Conservation (phyloP, 1,139 yeast genomes). For the Yarrowia galli region DNA sequence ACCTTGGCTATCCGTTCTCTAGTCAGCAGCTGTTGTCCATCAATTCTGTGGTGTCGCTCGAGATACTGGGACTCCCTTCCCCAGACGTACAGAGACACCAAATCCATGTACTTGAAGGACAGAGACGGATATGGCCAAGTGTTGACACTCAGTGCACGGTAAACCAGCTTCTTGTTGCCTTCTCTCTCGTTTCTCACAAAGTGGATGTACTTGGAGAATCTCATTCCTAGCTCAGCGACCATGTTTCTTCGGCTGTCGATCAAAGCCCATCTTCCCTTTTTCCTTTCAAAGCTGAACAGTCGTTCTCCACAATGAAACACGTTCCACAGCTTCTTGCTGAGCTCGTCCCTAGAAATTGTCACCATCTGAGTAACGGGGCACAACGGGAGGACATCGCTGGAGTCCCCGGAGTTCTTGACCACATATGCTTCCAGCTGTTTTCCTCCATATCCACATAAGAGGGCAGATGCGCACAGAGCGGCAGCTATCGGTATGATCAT, state of each 20-base stretch:
- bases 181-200: conserved; percentile 22
- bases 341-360: conserved; percentile 5
- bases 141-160: conserved; percentile 15
- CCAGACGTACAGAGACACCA: conserved; percentile 26
- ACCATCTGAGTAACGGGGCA: conserved; percentile 14
- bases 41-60: background rate
- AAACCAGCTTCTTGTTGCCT: conserved; percentile 13
- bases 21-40: conserved; percentile 11
- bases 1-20: conserved; percentile 23
- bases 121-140: conserved; percentile 4
- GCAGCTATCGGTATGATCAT: conserved; percentile 31
- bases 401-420: conserved; percentile 30
- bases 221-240: conserved; percentile 9
- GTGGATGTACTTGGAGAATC: conserved; percentile 23
- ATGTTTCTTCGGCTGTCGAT: background rate
- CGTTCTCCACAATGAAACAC: conserved; percentile 12
- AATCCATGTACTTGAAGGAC: conserved; percentile 17
- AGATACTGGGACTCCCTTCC: conserved; percentile 24
- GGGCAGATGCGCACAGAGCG: conserved; percentile 19
- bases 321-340: conserved; percentile 17
- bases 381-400: conserved; percentile 36
- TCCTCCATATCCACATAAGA: conserved; percentile 28
- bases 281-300: conserved; percentile 8
- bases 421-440: conserved; percentile 31
- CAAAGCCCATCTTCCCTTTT: conserved; percentile 5